Conservation (phyloP, 495 filamentous ascomycete species). For the Letharia lupina region DNA sequence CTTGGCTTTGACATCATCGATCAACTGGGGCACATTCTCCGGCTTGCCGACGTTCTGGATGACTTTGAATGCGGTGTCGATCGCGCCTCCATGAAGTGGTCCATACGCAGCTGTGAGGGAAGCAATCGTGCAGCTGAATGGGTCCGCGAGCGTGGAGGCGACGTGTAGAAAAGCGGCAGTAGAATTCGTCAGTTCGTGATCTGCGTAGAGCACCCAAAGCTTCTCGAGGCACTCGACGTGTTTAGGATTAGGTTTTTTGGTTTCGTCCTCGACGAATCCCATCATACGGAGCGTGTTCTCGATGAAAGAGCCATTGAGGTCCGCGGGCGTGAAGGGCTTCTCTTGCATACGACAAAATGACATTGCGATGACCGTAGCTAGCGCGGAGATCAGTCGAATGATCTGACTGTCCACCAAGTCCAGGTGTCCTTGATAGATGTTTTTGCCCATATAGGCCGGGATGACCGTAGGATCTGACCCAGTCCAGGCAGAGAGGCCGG, state of each 20-base stretch:
- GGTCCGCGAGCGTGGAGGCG: slow-evolving; percentile 42
- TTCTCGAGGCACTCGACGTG: slow-evolving; percentile 34
- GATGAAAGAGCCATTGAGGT: slow-evolving; percentile 33
- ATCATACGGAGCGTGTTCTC: slow-evolving; percentile 40
- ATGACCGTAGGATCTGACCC: slow-evolving; percentile 34
- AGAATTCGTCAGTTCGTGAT: slow-evolving; percentile 48
- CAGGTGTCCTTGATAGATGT: slow-evolving; percentile 33
- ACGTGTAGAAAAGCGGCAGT: slow-evolving; percentile 44
- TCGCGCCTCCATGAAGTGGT: slow-evolving; percentile 45
- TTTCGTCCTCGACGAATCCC: slow-evolving; percentile 31
- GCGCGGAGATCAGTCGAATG: slow-evolving; percentile 34
- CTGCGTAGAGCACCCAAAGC: slow-evolving; percentile 40
- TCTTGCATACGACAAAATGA: slow-evolving; percentile 35
- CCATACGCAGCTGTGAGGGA: slow-evolving; percentile 38
- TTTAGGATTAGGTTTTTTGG: slow-evolving; percentile 30
- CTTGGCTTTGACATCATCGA: slow-evolving; percentile 40
- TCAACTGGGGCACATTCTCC: slow-evolving; percentile 36
- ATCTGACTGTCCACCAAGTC: slow-evolving; percentile 36
- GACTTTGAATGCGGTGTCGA: slow-evolving; percentile 41
- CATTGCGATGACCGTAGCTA: slow-evolving; percentile 33
- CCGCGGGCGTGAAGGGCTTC: slow-evolving; percentile 33
- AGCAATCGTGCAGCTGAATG: slow-evolving; percentile 34
- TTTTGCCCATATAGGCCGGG: slow-evolving; percentile 32
- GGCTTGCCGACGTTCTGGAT: slow-evolving; percentile 36
- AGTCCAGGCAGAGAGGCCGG: slow-evolving; percentile 36